These are phyloP conservation scores for Sporothrix dimorphospora DNA, from an alignment of 2,329 filamentous ascomycete species.

Conservation along the genomic window DNA sequence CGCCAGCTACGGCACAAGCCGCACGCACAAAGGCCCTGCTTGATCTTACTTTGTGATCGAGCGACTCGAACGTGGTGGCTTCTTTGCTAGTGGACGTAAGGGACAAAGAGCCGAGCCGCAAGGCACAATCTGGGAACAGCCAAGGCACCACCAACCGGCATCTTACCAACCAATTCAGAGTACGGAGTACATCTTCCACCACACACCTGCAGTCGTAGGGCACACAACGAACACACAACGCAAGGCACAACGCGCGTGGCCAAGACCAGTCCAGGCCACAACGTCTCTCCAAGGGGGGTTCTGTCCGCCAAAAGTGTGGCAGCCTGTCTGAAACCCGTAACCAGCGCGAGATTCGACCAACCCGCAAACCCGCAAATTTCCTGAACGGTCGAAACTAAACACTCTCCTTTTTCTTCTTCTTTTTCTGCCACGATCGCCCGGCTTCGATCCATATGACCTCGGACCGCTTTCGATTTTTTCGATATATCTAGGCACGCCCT, in stretches of 20 bases:
- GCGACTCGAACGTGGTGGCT: neutral
- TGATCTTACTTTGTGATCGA: neutral
- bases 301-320: neutral
- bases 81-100: neutral
- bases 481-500: slow-evolving; percentile 7
- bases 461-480: neutral
- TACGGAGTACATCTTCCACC: neutral
- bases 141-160: neutral
- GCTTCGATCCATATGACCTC: neutral
- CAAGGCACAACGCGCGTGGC: slow-evolving; percentile 1
- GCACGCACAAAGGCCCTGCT: neutral
- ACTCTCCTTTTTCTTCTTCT: slow-evolving; percentile 4
- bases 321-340: slow-evolving; percentile 11
- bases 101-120: slow-evolving; percentile 1
- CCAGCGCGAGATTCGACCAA: slow-evolving; percentile 12
- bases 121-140: slow-evolving; percentile 15
- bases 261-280: neutral
- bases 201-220: neutral
- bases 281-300: neutral
- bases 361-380: slow-evolving; percentile 21
- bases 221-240: neutral
- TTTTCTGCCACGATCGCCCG: neutral
- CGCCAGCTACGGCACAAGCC: slow-evolving; percentile 2
- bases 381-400: slow-evolving; percentile 23
- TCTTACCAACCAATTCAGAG: neutral